phyloP scores from a whole-genome alignment of 2,329 filamentous ascomycete genomes.

The Curvularia verruculosa region DNA sequence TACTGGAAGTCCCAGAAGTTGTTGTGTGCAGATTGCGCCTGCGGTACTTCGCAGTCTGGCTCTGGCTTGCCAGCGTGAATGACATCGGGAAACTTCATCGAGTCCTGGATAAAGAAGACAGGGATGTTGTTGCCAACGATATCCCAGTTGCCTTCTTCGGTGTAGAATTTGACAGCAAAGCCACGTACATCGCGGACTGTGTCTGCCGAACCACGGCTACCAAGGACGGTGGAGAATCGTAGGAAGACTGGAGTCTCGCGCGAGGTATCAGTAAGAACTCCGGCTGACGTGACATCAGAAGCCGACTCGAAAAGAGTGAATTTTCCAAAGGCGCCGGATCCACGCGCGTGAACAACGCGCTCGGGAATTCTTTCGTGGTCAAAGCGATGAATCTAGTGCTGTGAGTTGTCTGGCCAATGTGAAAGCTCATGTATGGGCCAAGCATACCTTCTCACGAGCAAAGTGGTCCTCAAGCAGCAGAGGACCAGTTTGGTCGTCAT shows the following conservation, averaged over 20 bases:
- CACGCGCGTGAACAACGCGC: slow-evolving; percentile 70
- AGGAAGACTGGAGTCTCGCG: slow-evolving; percentile 71
- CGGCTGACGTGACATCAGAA: slow-evolving; percentile 66
- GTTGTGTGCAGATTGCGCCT: slow-evolving; percentile 73
- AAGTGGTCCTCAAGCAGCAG: slow-evolving; percentile 73
- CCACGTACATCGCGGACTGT: slow-evolving; percentile 84
- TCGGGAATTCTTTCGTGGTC: slow-evolving; percentile 76
- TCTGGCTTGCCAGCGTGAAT: slow-evolving; percentile 70
- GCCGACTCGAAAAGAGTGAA: slow-evolving; percentile 71
- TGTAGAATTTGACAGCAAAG: slow-evolving; percentile 80
- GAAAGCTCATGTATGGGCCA: too few relatives aligned
- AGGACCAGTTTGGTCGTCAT: slow-evolving; percentile 69
- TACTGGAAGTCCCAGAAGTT: slow-evolving; percentile 77
- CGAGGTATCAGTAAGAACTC: slow-evolving; percentile 70
- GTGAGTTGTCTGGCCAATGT: slow-evolving; percentile 10
- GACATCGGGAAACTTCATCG: slow-evolving; percentile 74
- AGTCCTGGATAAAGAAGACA: slow-evolving; percentile 78
- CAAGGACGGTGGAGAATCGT: slow-evolving; percentile 79
- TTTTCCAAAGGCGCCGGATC: slow-evolving; percentile 68
- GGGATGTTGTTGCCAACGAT: slow-evolving; percentile 76
- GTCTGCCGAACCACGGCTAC: slow-evolving; percentile 76
- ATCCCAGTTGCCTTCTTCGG: slow-evolving; percentile 78
- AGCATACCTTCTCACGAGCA: slow-evolving; percentile 71
- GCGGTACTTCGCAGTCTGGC: slow-evolving; percentile 72
- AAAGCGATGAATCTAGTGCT: slow-evolving; percentile 70